These are phyloP conservation scores for Suillus subluteus DNA, from an alignment of 768 basidiomycete species.

Conservation along the genomic window DNA sequence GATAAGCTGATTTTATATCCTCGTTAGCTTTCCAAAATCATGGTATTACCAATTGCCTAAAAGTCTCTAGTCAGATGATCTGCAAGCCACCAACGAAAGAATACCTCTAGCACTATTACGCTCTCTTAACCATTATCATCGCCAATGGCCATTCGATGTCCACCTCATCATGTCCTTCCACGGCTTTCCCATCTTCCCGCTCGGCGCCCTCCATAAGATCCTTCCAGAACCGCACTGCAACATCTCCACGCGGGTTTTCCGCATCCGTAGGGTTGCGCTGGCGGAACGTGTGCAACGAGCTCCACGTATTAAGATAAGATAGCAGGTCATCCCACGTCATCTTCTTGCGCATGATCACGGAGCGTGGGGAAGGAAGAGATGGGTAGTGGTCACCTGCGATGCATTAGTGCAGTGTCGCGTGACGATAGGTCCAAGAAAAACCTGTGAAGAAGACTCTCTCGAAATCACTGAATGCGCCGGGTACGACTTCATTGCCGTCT, in stretches of 20 bases:
- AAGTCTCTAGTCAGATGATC: neutral
- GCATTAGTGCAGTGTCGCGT: neutral
- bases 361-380: constrained; percentile 33
- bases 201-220: constrained; percentile 46
- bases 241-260: constrained; percentile 54
- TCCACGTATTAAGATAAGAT: constrained; percentile 72
- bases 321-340: constrained; percentile 71
- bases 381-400: constrained; percentile 47
- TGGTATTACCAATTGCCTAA: too few species aligned
- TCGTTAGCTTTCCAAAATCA: neutral
- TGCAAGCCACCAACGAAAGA: neutral
- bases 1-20: neutral
- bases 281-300: constrained; percentile 68
- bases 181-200: constrained; percentile 25
- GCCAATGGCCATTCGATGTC: constrained; percentile 47
- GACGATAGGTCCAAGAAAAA: constrained; percentile 22
- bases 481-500: constrained; percentile 44
- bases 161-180: constrained; percentile 29
- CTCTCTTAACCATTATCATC: constrained; percentile 24
- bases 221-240: constrained; percentile 67
- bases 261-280: constrained; percentile 63
- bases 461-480: constrained; percentile 43
- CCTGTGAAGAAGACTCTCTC: constrained; percentile 65
- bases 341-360: constrained; percentile 56
- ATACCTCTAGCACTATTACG: neutral